Conservation (phyloP, 2,329 filamentous ascomycete species). For the Paecilomyces formosus region DNA sequence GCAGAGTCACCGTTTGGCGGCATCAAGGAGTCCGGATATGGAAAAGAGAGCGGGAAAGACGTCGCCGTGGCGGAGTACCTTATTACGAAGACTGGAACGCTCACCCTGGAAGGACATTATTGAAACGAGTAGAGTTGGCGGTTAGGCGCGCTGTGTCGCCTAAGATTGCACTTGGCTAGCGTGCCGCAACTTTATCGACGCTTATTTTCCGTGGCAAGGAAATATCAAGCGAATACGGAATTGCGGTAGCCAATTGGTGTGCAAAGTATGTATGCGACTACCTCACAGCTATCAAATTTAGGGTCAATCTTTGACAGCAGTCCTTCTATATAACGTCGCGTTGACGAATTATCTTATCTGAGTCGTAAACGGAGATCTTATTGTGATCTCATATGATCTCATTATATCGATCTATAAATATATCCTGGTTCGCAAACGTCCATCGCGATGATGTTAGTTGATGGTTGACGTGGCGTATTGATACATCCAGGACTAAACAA, state of each 20-base stretch:
- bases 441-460: background rate
- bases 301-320: too few relatives aligned
- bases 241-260: background rate
- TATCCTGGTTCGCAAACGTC: background rate
- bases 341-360: background rate
- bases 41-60: slow-evolving; percentile 54
- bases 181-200: background rate
- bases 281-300: background rate
- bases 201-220: background rate
- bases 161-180: background rate
- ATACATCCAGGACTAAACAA: background rate
- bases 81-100: slow-evolving; percentile 40
- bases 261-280: background rate
- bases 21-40: slow-evolving; percentile 61
- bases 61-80: slow-evolving; percentile 23
- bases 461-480: background rate
- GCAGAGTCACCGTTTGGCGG: slow-evolving; percentile 61
- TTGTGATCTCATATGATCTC: background rate
- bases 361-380: background rate
- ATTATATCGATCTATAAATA: background rate
- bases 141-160: background rate
- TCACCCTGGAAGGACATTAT: slow-evolving; percentile 25
- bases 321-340: too few relatives aligned
- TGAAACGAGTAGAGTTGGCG: background rate
- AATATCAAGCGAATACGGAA: background rate